Evolutionary conservation across 129 eudicot genomes (phyloP).

Genomic region (sunflower (Helianthus annuus)): DNA sequence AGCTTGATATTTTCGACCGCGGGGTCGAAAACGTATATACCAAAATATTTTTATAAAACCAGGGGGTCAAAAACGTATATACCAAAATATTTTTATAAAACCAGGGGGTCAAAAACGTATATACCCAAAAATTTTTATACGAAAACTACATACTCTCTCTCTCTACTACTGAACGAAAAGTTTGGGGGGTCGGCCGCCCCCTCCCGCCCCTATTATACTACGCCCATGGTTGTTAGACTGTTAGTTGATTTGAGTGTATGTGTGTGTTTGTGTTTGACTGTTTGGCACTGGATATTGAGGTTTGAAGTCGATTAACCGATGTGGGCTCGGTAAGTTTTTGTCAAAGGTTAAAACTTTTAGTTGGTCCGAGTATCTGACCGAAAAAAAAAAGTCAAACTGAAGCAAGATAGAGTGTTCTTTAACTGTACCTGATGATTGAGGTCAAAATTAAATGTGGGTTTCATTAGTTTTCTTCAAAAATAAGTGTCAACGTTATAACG

Average conservation of each 20-base stretch:
- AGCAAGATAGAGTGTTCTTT: neutral
- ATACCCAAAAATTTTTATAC: no score
- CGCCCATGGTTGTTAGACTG: slow-evolving; percentile 2
- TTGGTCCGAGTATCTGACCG: slow-evolving; percentile 1
- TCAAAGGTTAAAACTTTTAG: slow-evolving; percentile 11
- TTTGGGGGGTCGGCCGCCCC: no score
- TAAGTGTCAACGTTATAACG: neutral
- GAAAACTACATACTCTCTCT: no score
- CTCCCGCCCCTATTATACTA: no score
- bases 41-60: no score
- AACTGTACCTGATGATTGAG: slow-evolving; percentile 1
- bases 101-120: no score
- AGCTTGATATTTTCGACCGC: no score
- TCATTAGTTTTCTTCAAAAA: neutral
- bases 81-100: no score
- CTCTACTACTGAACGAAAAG: no score
- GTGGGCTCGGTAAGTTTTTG: slow-evolving; percentile 5
- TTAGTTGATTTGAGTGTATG: slow-evolving; percentile 1
- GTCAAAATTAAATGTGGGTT: slow-evolving; percentile 5
- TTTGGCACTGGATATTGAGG: neutral
- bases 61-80: no score
- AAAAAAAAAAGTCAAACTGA: neutral
- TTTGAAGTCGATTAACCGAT: slow-evolving; percentile 10
- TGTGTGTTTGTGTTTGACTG: neutral
- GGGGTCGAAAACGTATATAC: no score